Evolutionary conservation across 352 stramenopile species (phyloP).

Genomic region (Globisporangium ultimum): DNA sequence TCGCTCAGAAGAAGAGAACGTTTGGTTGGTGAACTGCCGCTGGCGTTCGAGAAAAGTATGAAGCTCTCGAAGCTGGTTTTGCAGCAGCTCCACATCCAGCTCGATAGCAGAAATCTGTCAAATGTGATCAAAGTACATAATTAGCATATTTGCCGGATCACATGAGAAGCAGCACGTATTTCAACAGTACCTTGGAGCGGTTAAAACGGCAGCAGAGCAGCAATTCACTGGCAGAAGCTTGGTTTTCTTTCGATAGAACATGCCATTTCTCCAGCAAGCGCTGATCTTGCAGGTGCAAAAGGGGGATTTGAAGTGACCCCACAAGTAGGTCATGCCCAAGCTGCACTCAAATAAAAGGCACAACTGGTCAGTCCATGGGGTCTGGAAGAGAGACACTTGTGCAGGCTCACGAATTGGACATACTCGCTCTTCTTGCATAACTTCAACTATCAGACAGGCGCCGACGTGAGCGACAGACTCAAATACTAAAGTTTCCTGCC

Average conservation of each 20-base stretch:
- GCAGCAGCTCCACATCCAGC: conserved; percentile 48
- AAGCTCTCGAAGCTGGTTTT: conserved; percentile 62
- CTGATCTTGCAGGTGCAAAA: conserved; percentile 49
- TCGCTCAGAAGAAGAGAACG: conserved; percentile 4
- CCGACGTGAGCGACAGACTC: conserved; percentile 38
- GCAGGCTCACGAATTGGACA: not conserved
- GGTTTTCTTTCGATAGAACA: conserved; percentile 30
- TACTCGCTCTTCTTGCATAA: conserved; percentile 60
- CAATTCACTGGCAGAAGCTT: conserved; percentile 27
- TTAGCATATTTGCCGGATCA: too few relatives aligned
- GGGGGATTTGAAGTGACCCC: conserved; percentile 32
- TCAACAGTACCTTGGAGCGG: conserved; percentile 32
- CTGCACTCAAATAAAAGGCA: conserved; percentile 7
- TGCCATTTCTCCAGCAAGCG: conserved; percentile 45
- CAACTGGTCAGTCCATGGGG: not conserved
- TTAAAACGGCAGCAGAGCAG: conserved; percentile 47
- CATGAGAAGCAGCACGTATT: not conserved
- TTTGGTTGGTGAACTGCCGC: conserved; percentile 23
- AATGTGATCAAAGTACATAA: too few relatives aligned
- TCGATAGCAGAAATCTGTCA: conserved; percentile 47
- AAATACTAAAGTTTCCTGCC: conserved; percentile 47
- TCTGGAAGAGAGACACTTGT: too few relatives aligned
- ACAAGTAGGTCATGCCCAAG: conserved; percentile 43
- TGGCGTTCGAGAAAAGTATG: conserved; percentile 49
- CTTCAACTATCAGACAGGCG: conserved; percentile 37